Evolutionary conservation across 75 land plant species (phyloP).

Genomic region (Selaginella tamariscina): DNA sequence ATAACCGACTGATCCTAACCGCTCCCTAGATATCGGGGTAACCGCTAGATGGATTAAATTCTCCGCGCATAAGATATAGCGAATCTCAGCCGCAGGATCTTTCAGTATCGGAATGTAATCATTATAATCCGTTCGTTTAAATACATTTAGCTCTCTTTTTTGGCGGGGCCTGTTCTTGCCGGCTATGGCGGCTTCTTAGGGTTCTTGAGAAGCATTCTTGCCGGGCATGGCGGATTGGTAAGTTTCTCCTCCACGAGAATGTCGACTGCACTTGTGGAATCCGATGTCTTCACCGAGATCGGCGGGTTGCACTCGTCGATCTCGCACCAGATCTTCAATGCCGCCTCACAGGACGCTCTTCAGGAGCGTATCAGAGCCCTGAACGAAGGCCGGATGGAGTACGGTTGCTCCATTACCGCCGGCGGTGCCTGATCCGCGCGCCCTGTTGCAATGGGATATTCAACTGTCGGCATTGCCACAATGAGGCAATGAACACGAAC

Average conservation of each 20-base stretch:
- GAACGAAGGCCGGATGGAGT: neutral
- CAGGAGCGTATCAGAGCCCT: neutral
- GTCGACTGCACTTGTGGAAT: neutral
- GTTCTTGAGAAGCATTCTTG: no score
- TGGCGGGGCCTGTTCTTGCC: neutral
- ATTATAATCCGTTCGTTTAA: neutral
- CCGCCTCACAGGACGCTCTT: neutral
- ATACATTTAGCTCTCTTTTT: neutral
- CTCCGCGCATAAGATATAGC: neutral
- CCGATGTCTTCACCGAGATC: no score
- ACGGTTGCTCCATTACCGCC: slow-evolving; percentile 59
- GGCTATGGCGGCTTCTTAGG: slow-evolving; percentile 1
- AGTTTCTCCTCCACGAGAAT: no score
- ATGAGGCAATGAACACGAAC: slow-evolving; percentile 49
- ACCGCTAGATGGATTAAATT: neutral
- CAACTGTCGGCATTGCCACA: slow-evolving; percentile 85
- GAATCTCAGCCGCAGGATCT: neutral
- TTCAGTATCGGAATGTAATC: neutral
- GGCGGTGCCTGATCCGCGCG: slow-evolving; percentile 80
- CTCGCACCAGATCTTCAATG: neutral
- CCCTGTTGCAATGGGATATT: slow-evolving; percentile 86
- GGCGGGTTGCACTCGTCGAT: neutral
- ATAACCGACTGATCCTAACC: neutral
- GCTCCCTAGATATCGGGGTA: neutral
- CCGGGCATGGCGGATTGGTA: no score